phyloP scores from a whole-genome alignment of 2,329 filamentous ascomycete species.

The Acrocalymma vagum region DNA sequence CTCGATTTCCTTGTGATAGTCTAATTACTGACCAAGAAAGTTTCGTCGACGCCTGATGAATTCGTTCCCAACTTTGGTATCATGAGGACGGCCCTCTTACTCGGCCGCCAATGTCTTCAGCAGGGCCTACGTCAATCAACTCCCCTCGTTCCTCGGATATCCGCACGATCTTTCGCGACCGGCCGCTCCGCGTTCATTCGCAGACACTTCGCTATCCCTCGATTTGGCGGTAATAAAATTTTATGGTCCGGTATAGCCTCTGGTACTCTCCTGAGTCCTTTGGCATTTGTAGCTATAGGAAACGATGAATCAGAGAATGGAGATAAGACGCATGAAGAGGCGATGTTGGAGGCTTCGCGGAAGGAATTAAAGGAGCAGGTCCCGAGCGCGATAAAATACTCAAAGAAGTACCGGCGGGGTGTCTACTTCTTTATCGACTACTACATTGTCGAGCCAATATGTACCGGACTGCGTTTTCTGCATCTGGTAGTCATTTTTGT shows the following conservation, averaged over 20 bases:
- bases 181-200: constrained; percentile 30
- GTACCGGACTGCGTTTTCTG: constrained; percentile 86
- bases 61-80: constrained; percentile 33
- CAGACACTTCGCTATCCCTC: constrained; percentile 44
- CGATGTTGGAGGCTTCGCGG: constrained; percentile 86
- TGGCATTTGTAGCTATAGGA: constrained; percentile 66
- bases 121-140: constrained; percentile 43
- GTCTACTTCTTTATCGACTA: constrained; percentile 74
- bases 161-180: constrained; percentile 36
- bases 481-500: constrained; percentile 90
- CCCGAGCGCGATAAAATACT: constrained; percentile 66
- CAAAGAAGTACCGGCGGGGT: constrained; percentile 66
- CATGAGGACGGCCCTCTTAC: constrained; percentile 60
- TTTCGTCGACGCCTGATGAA: constrained; percentile 11
- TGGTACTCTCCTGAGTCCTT: constrained; percentile 57
- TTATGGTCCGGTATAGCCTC: constrained; percentile 41
- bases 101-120: constrained; percentile 60
- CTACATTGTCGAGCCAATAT: constrained; percentile 82
- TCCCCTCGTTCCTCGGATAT: constrained; percentile 22
- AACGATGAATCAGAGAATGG: constrained; percentile 57
- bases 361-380: constrained; percentile 78
- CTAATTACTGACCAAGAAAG: too few species aligned
- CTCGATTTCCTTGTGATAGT: constrained; percentile 14
- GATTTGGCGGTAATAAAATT: constrained; percentile 40
- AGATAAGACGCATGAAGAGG: constrained; percentile 76